These are phyloP conservation scores for Phytophthora fragariae DNA, from an alignment of 352 stramenopile species.

Conservation along the genomic window DNA sequence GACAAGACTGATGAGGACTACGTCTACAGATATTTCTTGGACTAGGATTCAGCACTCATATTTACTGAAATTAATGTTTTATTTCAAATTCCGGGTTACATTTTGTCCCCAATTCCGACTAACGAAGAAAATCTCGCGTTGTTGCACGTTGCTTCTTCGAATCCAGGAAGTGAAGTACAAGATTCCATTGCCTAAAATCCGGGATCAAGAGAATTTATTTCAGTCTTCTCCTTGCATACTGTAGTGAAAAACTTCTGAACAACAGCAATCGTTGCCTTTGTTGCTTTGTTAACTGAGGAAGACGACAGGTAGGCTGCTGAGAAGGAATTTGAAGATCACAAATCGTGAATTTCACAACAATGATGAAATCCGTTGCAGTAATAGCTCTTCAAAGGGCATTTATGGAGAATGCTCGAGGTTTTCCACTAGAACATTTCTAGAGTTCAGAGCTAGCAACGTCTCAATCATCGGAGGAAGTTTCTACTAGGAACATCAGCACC, in stretches of 20 bases:
- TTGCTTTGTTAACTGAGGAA: neutral
- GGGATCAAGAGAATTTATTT: neutral
- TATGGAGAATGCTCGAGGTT: conserved; percentile 7
- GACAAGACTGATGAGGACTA: conserved; percentile 1
- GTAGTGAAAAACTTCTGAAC: conserved; percentile 16
- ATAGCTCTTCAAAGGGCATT: neutral
- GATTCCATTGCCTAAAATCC: conserved; percentile 20
- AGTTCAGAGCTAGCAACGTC: conserved; percentile 19
- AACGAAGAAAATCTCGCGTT: conserved; percentile 24
- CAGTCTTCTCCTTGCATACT: neutral
- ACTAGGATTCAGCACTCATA: conserved; percentile 2
- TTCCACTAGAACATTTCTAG: conserved; percentile 5
- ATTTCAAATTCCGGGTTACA: conserved; percentile 30
- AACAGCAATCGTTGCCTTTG: conserved; percentile 1
- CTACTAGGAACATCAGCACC: conserved; percentile 6
- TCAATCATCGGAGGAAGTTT: neutral
- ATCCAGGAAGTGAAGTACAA: conserved; percentile 7
- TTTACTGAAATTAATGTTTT: neutral
- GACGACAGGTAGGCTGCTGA: conserved; percentile 17
- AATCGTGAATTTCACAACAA: conserved; percentile 3
- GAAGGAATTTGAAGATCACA: conserved; percentile 11
- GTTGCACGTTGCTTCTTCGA: conserved; percentile 39
- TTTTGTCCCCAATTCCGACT: conserved; percentile 12
- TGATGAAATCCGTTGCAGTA: conserved; percentile 40
- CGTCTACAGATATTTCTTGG: conserved; percentile 15